Base-by-base conservation (phyloP, 2,329 filamentous ascomycete genomes). In the Arthrobotrys megalospora region DNA sequence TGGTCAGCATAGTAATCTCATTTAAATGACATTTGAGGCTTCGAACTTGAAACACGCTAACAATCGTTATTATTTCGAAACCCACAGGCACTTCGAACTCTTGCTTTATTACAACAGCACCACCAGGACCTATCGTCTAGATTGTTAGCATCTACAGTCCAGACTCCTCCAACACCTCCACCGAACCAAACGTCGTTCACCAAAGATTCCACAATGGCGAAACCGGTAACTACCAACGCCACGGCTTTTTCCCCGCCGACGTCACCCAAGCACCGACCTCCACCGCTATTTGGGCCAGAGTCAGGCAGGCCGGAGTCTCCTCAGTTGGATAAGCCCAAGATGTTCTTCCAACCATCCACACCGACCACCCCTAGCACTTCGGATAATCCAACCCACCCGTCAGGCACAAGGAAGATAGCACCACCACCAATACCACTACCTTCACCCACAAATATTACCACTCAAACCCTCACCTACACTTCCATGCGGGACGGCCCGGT, bases 21-120 rank as follows among this genome's bases (percentile, higher is more conserved):
- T 72, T 78, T 70, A 71, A 72, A 78, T 78, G 67, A 72, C 43
- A 64, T 67, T 73, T 71, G 73, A 72, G 75, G 75, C 75, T 78
- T 78, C 67, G 55, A 48, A 71, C 75, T 77, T 78, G 75, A 78
- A 78, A 78, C 75, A 78, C 75, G 75, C 75, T 78, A 78, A 78
- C 75, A 68, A 55, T 50, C 36, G 55, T 53, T 48, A 50, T 60
- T 60, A 60, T 70, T 77, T 71, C 60, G 72, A 77, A 77, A 77
- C 65, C 72, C 47, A 58, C 76, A 79, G 76, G 76, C 76, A 50
- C 70, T 73, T 62, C 63, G 76, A 69, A 79, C 76, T 41, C 70
- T 79, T 50, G 64, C 76, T 10, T 63, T 79, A 70, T 52, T 79
- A 64, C 76, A 79, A 70, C 68, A 79, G 58, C 76, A 79, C 64